Evolutionary conservation across 768 basidiomycete genomes (phyloP).

Genomic region (Cystobasidiopsis lactophilus): DNA sequence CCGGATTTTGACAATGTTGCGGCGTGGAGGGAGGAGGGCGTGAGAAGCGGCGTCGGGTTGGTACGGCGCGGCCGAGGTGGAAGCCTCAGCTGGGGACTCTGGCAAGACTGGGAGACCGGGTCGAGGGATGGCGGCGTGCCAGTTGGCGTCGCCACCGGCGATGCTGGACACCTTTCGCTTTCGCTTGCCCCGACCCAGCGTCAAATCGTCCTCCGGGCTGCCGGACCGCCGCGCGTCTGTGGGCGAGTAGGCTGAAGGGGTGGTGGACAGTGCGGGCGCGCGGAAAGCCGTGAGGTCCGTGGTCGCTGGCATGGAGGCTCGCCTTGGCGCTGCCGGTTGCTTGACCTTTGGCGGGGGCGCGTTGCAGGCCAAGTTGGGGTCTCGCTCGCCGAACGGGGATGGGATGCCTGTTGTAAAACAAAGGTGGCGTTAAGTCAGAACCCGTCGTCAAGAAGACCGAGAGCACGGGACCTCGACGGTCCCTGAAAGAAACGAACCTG

Average conservation of each 20-base stretch:
- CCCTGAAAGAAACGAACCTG: slow-evolving; percentile 7
- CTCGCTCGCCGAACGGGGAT: slow-evolving; percentile 7
- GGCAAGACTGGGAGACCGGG: too few relatives aligned
- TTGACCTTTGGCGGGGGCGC: slow-evolving; percentile 1
- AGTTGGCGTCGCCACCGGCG: neutral
- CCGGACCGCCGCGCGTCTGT: too few relatives aligned
- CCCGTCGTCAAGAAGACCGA: neutral
- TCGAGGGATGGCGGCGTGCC: neutral
- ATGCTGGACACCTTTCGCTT: slow-evolving; percentile 12
- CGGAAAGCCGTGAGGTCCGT: neutral
- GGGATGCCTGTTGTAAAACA: slow-evolving; percentile 5
- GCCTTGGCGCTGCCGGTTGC: neutral
- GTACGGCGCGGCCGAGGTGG: too few relatives aligned
- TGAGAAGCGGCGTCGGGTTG: too few relatives aligned
- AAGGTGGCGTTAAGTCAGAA: slow-evolving; percentile 6
- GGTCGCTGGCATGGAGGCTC: neutral
- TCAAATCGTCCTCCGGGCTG: too few relatives aligned
- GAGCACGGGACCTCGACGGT: slow-evolving; percentile 12
- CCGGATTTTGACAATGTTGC: too few relatives aligned
- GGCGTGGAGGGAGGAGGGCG: too few relatives aligned
- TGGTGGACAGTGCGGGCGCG: too few relatives aligned
- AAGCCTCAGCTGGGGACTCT: too few relatives aligned
- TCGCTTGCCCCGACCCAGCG: slow-evolving; percentile 16
- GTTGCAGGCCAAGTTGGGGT: slow-evolving; percentile 4
- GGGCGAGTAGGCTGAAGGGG: too few relatives aligned